Base-by-base conservation (phyloP, 2,329 filamentous ascomycete species). In the Trichoderma koningiopsis region DNA sequence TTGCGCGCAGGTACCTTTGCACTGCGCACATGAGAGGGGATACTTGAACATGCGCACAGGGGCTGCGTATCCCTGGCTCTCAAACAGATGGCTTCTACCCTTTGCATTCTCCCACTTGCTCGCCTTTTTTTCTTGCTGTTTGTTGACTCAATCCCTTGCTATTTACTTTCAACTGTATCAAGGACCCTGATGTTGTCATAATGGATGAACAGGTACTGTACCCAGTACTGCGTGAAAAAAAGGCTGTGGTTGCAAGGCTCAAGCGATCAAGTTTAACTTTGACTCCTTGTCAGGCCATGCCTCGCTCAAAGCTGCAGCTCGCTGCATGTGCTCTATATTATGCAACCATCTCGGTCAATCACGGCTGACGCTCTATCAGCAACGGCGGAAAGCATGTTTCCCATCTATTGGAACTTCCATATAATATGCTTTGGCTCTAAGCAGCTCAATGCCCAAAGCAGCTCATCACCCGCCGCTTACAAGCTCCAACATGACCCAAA, bases 341-440 rank as follows among this genome's bases (percentile, higher is more conserved):
- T 52, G 55, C 64, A 67, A 14, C 64, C 64, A 49, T 59, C 40
- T 59, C 29, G 16, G 29, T 27, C 31, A 16, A 6, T n/a, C 19
- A 19, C 10, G 22, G 35, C 57, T 49, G n/a, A 43, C 40, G 57
- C n/a, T 19, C 13, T 22, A 37, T 13, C 29, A 43, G 24, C 40
- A 59, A 5, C 40, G 43, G 27, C 29, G 22, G 24, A 67, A 67
- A 67, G 55, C 55, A 67, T 67, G 53, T 59, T 67, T 58, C n/a
- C 29, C 53, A 35, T 66, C 52, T 58, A 57, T 66, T 49, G 37
- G 31, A n/a, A 67, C 19, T 29, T 33, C 27, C 43, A 40, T 67
- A 37, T 59, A 59, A 67, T 67, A 67, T 58, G 59, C 53, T 66
- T 66, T 52, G 40, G n/a, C 27, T 19, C 40, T 52, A 49, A n/a